Base-by-base conservation (phyloP, 2,329 filamentous ascomycete genomes). In the Aspergillus novofumigatus region DNA sequence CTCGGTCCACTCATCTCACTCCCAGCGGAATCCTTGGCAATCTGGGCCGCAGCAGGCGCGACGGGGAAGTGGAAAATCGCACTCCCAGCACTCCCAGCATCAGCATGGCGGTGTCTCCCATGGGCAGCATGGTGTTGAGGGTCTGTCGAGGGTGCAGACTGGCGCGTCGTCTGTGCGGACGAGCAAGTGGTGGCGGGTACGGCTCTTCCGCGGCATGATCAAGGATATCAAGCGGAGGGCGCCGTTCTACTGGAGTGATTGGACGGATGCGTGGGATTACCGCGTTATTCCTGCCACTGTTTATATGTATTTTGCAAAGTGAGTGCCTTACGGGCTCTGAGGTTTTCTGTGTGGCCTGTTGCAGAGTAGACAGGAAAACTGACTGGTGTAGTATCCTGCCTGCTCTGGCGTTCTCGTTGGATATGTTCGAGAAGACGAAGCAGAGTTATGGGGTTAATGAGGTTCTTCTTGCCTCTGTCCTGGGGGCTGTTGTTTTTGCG, bases 221-320 rank as follows among this genome's bases (percentile, higher is more conserved):
- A 86, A 90, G 68, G 91, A 96, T 74, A 68, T 95, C 35, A 85
- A 85, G 62, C 85, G 90, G 57, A 79, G 91, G 60, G 82, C 82
- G 7, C 91, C 91, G 1, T 95, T 83, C 70, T 96, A 94, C 69
- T 79, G 77, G 75, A 92, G 88, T 73, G 91, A 96, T 73, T 95
- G 89, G 89, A 79, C 72, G 20, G 91, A 96, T 77, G 91, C 91
- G 1, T 94, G 90, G 90, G 89, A 95, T 70, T 96, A 96, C 77
- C 85, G 91, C 54, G 90, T 96, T 45, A 83, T 96, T 42, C 91
- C 91, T 1, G 90, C 90, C 17, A 95, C 91, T 9, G 79, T 95
- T 29, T 95, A 95, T 75, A 96, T 95, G 90, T 96, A 94, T 78
- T 96, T 95, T 81, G 91, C 91, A 61, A 95, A 95, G 90, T 93